phyloP scores from a whole-genome alignment of 305 asterid genomes.

The Solanum aculeatissimum region DNA sequence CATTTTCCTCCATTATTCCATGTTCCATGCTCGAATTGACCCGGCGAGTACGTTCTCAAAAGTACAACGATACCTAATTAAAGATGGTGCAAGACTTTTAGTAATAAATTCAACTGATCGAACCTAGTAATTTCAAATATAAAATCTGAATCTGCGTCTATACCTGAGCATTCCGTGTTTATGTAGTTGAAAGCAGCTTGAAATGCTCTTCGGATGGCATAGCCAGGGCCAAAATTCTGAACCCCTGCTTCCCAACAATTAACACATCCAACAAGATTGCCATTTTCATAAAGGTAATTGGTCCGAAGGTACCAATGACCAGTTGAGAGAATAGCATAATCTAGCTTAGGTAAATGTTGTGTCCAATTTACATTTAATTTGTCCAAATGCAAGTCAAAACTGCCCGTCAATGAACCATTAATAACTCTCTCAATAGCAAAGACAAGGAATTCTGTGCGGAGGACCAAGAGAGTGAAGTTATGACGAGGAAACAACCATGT shows the following conservation, averaged over 20 bases:
- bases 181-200: conserved; percentile 34
- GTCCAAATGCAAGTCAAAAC: conserved; percentile 45
- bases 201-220: conserved; percentile 37
- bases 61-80: not conserved
- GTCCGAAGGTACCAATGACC: conserved; percentile 57
- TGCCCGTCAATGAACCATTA: conserved; percentile 41
- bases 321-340: conserved; percentile 42
- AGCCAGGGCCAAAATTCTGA: conserved; percentile 29
- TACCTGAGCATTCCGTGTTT: conserved; percentile 21
- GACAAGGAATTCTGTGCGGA: conserved; percentile 58
- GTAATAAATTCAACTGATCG: not conserved
- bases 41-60: conserved; percentile 1
- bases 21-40: conserved; percentile 33
- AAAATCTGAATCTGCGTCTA: not conserved
- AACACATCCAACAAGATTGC: conserved; percentile 39
- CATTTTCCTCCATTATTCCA: conserved; percentile 62
- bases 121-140: not conserved
- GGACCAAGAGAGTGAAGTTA: not conserved
- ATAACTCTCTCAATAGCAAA: conserved; percentile 19
- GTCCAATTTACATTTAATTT: conserved; percentile 37
- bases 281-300: conserved; percentile 35
- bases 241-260: conserved; percentile 31
- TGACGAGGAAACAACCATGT: not conserved
- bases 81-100: not conserved
- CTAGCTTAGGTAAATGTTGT: conserved; percentile 27